Base-by-base conservation (phyloP, 305 asterid genomes). In the Nicotiana rustica region DNA sequence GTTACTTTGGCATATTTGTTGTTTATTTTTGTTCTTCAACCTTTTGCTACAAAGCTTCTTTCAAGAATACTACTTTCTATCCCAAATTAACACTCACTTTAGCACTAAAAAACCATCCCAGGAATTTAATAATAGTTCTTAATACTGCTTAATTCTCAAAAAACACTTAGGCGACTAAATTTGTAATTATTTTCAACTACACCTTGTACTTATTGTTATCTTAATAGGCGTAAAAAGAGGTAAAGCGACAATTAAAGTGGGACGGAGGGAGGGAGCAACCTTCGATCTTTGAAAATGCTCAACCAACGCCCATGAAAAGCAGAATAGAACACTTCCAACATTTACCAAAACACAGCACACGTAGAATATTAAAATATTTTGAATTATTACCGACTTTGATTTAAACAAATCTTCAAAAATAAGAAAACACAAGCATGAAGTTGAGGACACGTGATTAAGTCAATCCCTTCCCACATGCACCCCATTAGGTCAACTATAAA, bases 381-480 rank as follows among this genome's bases (percentile, higher is more conserved):
- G 7, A 71, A 13, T 6, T 73, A 1, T 71, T 44, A 71, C 44
- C 62, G 0, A 29, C 2, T 29, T 52, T 52, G 10, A 75, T 75
- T 14, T 52, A 7, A 52, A 13, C 29, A 15, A 75, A 52, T 49
- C 10, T 21, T 52, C 10, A 13, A 21, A 29, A 14, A 3, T 3
- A 8, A 69, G 18, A 65, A 29, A 65, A 35, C 6, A 44, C 5
- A 35, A 67, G 18, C 0, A 35, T 17, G 41, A 17, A 41, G 78
- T 0, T 35, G 66, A 41, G 83, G 15, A 80, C 86, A 85, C 82
- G 85, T 83, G 88, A 80, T 65, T 21, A 83, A 38, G 41, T 80
- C 78, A 41, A 62, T 33, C 73, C 73, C 19, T 25, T n/a, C 49
- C 81, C 88, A 80, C 87, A 87, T 83, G 88, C 29, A 38, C 70